Conservation (phyloP, 1,284 basidiomycete genomes). For the Tilletia walkeri region DNA sequence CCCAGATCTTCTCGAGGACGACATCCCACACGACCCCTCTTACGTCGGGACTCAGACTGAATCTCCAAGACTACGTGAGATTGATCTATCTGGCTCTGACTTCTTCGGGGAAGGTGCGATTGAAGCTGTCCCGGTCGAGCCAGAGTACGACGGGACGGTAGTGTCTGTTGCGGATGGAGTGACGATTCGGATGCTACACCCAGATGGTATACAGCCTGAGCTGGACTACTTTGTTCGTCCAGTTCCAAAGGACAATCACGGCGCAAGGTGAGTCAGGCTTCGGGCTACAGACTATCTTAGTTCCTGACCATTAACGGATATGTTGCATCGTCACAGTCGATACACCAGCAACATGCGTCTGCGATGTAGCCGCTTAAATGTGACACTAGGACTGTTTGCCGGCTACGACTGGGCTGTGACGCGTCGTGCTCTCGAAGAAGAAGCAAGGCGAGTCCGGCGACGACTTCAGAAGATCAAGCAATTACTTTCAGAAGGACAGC, state of each 20-base stretch:
- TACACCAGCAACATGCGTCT: not conserved
- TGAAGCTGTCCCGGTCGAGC: constrained; percentile 35
- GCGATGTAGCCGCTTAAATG: constrained; percentile 12
- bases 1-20: constrained; percentile 85
- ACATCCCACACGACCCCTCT: constrained; percentile 81
- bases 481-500: constrained; percentile 86
- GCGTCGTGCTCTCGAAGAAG: constrained; percentile 79
- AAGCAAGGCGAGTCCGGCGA: constrained; percentile 80
- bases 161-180: constrained; percentile 74
- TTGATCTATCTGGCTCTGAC: constrained; percentile 61
- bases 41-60: constrained; percentile 69
- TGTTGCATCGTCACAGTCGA: no score
- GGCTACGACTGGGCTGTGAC: constrained; percentile 89
- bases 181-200: constrained; percentile 74
- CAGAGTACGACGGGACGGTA: constrained; percentile 57
- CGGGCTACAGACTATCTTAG: not conserved
- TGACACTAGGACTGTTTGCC: constrained; percentile 31
- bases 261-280: not conserved
- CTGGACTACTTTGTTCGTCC: constrained; percentile 39
- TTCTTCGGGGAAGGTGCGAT: constrained; percentile 50
- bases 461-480: constrained; percentile 87
- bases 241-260: not conserved
- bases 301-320: not conserved
- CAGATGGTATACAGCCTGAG: constrained; percentile 60
- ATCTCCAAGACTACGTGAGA: constrained; percentile 67